Conservation (phyloP, 2,329 filamentous ascomycete species). For the Hyphodiscus sp. region DNA sequence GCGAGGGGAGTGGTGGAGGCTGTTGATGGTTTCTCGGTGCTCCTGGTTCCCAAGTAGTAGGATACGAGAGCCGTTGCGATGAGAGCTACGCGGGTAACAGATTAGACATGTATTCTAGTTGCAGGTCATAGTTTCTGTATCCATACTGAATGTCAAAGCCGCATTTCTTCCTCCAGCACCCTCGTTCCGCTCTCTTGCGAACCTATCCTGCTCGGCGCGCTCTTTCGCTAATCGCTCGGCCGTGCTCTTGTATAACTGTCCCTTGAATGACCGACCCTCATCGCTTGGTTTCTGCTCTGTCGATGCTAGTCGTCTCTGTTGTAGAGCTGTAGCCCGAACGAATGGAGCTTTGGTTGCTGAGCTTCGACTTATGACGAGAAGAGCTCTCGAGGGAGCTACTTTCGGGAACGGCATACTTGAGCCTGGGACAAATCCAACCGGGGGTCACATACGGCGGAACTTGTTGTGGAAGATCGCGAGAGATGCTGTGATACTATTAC, state of each 20-base stretch:
- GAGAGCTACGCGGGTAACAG: constrained; percentile 19
- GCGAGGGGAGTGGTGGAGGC: constrained; percentile 54
- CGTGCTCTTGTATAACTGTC: constrained; percentile 55
- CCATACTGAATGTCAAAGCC: constrained; percentile 48
- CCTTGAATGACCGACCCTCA: constrained; percentile 41
- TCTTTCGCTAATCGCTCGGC: constrained; percentile 48
- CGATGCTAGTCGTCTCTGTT: constrained; percentile 22
- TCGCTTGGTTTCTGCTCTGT: constrained; percentile 18
- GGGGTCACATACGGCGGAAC: background rate
- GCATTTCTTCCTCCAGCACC: constrained; percentile 38
- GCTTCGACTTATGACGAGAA: constrained; percentile 15
- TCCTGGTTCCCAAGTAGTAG: constrained; percentile 54
- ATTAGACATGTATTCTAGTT: background rate
- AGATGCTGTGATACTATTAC: background rate
- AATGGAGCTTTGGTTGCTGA: constrained; percentile 9
- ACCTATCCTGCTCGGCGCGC: constrained; percentile 45
- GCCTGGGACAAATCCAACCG: background rate
- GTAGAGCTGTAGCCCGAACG: constrained; percentile 10
- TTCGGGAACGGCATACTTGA: constrained; percentile 19
- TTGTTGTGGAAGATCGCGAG: background rate
- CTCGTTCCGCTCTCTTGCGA: constrained; percentile 36
- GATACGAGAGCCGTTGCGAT: constrained; percentile 22
- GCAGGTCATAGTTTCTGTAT: background rate
- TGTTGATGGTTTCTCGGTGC: constrained; percentile 43
- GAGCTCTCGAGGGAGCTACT: constrained; percentile 20